Conservation (phyloP, 1,284 basidiomycete species). For the Leccinum subspadiceum region DNA sequence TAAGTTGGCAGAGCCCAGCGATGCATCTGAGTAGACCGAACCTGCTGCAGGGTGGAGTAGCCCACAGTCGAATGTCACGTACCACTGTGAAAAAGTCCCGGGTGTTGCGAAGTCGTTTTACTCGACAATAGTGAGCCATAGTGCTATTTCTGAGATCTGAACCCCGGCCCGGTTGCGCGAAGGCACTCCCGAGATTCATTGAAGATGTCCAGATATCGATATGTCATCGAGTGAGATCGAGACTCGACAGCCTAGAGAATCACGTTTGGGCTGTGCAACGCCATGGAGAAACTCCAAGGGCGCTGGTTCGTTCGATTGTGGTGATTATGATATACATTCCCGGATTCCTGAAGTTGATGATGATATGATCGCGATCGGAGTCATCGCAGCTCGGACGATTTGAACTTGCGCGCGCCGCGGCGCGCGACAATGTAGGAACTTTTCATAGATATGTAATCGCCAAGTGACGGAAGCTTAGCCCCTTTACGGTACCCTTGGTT, state of each 20-base stretch:
- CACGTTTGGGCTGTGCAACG: conserved; percentile 3
- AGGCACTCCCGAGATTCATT: not conserved
- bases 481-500: not conserved
- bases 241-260: not conserved
- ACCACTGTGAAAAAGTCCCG: not conserved
- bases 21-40: not conserved
- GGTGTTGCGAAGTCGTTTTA: not conserved
- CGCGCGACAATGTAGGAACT: not conserved
- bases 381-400: not conserved
- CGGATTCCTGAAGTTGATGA: not conserved
- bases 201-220: not conserved
- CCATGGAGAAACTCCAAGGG: not conserved
- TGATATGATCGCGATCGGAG: conserved; percentile 15
- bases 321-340: not conserved
- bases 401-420: not conserved
- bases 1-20: not conserved
- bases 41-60: not conserved
- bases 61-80: not conserved
- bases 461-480: not conserved
- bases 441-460: not conserved
- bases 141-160: not conserved
- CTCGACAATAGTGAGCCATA: not conserved
- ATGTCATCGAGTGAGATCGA: conserved; percentile 9
- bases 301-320: not conserved
- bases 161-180: not conserved